A percentile compares a stretch with the other conserved stretches of the same genome.
These are phyloP conservation scores for Candida railenensis DNA, from an alignment of 805 yeast species.

Conservation along the genomic window DNA sequence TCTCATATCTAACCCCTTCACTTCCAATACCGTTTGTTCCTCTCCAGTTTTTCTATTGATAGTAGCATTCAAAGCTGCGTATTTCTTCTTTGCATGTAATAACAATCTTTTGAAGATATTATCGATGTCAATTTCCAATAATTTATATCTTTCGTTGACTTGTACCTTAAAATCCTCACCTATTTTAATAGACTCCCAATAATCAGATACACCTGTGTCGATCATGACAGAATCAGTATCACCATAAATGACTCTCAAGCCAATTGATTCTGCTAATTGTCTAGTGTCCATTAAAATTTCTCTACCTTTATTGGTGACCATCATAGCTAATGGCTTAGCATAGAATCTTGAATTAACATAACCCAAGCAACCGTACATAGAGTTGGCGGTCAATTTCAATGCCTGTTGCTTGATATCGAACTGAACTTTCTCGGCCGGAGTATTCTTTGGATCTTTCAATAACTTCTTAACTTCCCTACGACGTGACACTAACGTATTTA, in stretches of 20 bases:
- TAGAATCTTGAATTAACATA: conserved; percentile 88
- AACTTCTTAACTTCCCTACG: conserved; percentile 90
- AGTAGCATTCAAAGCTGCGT: conserved; percentile 81
- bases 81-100: conserved; percentile 93
- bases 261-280: conserved; percentile 83
- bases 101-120: conserved; percentile 83
- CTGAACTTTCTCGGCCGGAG: conserved; percentile 68
- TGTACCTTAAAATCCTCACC: conserved; percentile 82
- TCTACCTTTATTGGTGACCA: conserved; percentile 93
- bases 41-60: conserved; percentile 54
- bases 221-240: conserved; percentile 99
- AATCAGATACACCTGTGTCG: conserved; percentile 75
- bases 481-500: conserved; percentile 81
- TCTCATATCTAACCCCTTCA: conserved; percentile 94
- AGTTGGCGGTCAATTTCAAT: conserved; percentile 92
- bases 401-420: conserved; percentile 97
- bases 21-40: conserved; percentile 61
- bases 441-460: conserved; percentile 70
- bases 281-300: conserved; percentile 92
- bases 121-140: conserved; percentile 93
- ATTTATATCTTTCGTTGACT: conserved; percentile 85
- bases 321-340: conserved; percentile 93
- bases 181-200: conserved; percentile 71
- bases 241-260: conserved; percentile 88
- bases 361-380: conserved; percentile 99